Evolutionary conservation across 1,284 basidiomycete species (phyloP).

Genomic region (Boletus mariae): DNA sequence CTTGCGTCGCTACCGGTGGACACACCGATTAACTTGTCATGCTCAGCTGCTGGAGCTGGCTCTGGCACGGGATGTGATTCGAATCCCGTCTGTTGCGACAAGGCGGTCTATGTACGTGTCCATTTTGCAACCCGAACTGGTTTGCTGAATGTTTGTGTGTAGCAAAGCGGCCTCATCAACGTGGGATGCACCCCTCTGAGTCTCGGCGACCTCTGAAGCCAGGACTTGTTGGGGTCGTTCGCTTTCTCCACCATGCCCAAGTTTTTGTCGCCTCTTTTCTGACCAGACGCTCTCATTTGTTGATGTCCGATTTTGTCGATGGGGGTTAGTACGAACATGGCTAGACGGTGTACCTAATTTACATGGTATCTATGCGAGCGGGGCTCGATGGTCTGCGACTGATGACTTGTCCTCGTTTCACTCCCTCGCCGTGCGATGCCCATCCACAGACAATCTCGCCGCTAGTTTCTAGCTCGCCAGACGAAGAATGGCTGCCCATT

Average conservation of each 20-base stretch:
- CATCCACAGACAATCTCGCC: not conserved
- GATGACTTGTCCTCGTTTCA: slow-evolving; percentile 21
- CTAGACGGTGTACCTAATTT: slow-evolving; percentile 6
- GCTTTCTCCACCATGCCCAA: slow-evolving; percentile 19
- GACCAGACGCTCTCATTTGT: slow-evolving; percentile 26
- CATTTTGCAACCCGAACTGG: not conserved
- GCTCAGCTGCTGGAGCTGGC: slow-evolving; percentile 30
- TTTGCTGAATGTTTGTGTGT: not conserved
- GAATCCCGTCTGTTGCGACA: slow-evolving; percentile 23
- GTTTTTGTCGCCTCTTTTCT: slow-evolving; percentile 18
- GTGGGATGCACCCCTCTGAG: slow-evolving; percentile 24
- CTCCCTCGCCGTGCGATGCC: slow-evolving; percentile 22
- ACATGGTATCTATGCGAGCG: slow-evolving; percentile 14
- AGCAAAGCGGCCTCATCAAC: slow-evolving; percentile 26
- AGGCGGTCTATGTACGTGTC: slow-evolving; percentile 15
- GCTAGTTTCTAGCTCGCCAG: slow-evolving; percentile 7
- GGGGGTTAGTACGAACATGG: slow-evolving; percentile 3
- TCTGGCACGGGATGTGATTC: slow-evolving; percentile 18
- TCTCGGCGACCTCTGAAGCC: slow-evolving; percentile 4
- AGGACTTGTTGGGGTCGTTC: slow-evolving; percentile 9
- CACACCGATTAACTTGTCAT: slow-evolving; percentile 19
- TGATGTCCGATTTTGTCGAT: slow-evolving; percentile 25
- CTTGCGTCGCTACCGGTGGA: slow-evolving; percentile 1
- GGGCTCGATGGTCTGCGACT: slow-evolving; percentile 12
- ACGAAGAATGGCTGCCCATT: slow-evolving; percentile 35